Base-by-base conservation (phyloP, 768 basidiomycete species). In the Hortiboletus campestris region DNA sequence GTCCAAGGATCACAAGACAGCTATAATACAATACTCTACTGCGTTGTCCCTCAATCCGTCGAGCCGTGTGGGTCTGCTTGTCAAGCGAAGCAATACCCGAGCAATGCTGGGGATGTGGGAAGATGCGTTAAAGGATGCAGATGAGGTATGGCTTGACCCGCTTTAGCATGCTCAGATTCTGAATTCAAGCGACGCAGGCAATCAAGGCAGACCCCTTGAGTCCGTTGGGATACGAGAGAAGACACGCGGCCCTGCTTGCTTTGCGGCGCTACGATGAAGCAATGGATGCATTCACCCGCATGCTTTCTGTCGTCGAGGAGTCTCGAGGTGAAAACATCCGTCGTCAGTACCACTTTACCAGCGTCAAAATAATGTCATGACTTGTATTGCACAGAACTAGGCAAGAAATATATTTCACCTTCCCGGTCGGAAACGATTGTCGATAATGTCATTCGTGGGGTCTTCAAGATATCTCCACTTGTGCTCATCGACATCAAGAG, bases 91-190 rank as follows among this genome's bases (percentile, higher is more conserved):
- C 42, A 51, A 45, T 36, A 42, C 46, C 1, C 42, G 22, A n/a
- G 42, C 42, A 13, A 44, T 16, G 12, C 7, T 20, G 11, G 25
- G 19, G 6, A 22, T 13, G 7, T 61, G 59, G 51, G 54, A 53
- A 1, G 57, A 56, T 17, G 54, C 60, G 1, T 20, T 65, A 36
- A 36, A 34, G 1, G 60, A 64, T 16, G 60, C 60, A 14, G 45
- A 64, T n/a, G 19, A 52, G 20, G 63, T 57, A 50, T 12, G n/a
- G 2, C 4, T 16, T 41, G 16, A 16, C 12, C 4, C 2, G 14
- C 5, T 4, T 13, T 1, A 5, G 1, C 22, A 0, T 31, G n/a
- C 13, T 7, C 12, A 3, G 3, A 2, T 11, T 2, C 31, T 41
- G 11, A 41, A 16, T 5, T 10, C 3, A 0, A 6, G 0, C 12